Base-by-base conservation (phyloP, 768 basidiomycete species). In the Auriscalpium vulgare region DNA sequence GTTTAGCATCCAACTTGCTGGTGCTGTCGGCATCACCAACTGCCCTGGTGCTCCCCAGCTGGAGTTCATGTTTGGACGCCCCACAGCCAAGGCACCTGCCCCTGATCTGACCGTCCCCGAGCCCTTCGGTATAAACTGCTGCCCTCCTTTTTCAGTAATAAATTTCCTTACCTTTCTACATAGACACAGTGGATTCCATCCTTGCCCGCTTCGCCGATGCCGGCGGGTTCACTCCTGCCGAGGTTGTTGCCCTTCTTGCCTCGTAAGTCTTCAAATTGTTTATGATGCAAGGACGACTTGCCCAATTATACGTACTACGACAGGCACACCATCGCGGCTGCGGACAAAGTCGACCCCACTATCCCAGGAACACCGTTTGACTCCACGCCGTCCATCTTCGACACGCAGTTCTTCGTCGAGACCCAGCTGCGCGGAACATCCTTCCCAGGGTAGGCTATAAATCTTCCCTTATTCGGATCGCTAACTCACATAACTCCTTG, bases 321-420 rank as follows among this genome's bases (percentile, higher is more conserved):
- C n/a, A n/a, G n/a, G n/a, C n/a, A n/a, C n/a, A n/a, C n/a, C n/a
- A n/a, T n/a, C n/a, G n/a, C n/a, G n/a, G n/a, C n/a, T n/a, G n/a
- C n/a, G n/a, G n/a, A n/a, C n/a, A n/a, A n/a, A n/a, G n/a, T n/a
- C n/a, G n/a, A n/a, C n/a, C n/a, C n/a, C n/a, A n/a, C n/a, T n/a
- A n/a, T n/a, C n/a, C n/a, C n/a, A n/a, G n/a, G n/a, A n/a, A n/a
- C n/a, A n/a, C n/a, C n/a, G n/a, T n/a, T n/a, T n/a, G n/a, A n/a
- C n/a, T n/a, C n/a, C n/a, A n/a, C n/a, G n/a, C n/a, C n/a, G n/a
- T n/a, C n/a, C n/a, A n/a, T 11, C 11, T 77, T 77, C 46, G 77
- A 78, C 58, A 73, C 71, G 13, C 76, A 78, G 61, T 66, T 78
- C 60, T 78, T 72, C 63, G 63, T 78, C 51, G 75, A 78, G 53